These are phyloP conservation scores for Francoa sonchifolia DNA, from an alignment of 441 rosid genomes.

Conservation along the genomic window DNA sequence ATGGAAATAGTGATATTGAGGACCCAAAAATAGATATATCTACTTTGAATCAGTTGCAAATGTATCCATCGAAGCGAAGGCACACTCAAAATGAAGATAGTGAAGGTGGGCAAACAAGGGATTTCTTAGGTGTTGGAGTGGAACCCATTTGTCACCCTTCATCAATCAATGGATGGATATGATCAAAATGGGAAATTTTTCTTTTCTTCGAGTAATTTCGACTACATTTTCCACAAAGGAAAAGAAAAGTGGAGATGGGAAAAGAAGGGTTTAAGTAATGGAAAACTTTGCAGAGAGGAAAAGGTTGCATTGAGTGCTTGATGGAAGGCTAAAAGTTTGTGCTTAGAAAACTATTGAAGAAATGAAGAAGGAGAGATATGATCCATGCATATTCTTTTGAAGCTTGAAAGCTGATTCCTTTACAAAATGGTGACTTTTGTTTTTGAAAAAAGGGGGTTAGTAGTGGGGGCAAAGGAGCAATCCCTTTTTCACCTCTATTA, in stretches of 20 bases:
- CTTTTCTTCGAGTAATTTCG: not conserved
- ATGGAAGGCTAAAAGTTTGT: conserved; percentile 22
- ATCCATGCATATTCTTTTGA: conserved; percentile 53
- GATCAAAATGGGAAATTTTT: conserved; percentile 14
- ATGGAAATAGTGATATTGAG: conserved; percentile 25
- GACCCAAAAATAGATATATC: conserved; percentile 28
- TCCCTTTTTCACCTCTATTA: not conserved
- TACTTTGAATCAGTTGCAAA: conserved; percentile 30
- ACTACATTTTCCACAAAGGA: conserved; percentile 2
- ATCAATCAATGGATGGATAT: conserved; percentile 75
- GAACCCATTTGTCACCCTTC: conserved; percentile 47
- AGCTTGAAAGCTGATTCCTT: conserved; percentile 1
- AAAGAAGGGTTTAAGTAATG: conserved; percentile 10
- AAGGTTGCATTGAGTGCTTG: conserved; percentile 27
- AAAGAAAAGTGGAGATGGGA: conserved; percentile 12
- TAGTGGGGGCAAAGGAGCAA: conserved; percentile 2
- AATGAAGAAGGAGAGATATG: conserved; percentile 14
- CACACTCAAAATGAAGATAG: conserved; percentile 31
- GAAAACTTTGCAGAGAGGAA: conserved; percentile 26
- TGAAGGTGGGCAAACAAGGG: conserved; percentile 58
- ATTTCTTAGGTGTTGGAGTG: conserved; percentile 79
- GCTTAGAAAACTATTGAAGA: conserved; percentile 15
- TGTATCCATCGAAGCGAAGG: conserved; percentile 45
- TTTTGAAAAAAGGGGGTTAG: not conserved
- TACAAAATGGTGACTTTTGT: conserved; percentile 1